Base-by-base conservation (phyloP, 441 rosid species). In the Mallotus repandus region DNA sequence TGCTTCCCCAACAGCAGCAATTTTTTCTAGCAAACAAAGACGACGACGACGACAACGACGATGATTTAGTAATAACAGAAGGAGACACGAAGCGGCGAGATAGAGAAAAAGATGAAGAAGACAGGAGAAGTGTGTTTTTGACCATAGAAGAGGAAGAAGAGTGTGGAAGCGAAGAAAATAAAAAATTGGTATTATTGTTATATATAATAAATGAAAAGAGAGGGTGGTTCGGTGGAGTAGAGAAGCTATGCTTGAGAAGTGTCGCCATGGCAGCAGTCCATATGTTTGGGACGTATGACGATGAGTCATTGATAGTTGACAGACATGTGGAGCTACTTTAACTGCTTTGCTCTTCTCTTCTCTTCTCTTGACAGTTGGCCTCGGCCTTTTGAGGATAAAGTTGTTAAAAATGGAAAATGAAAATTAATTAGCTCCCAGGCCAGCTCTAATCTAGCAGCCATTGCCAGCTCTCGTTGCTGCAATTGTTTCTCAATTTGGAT, bases 121-220 rank as follows among this genome's bases (percentile, higher is more conserved):
- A 77, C 65, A 76, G 72, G 35, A 74, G 35, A 10, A 85, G 63
- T 7, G 73, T 41, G 56, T 58, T 68, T 56, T 43, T 68, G 66
- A 82, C 75, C 84, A 86, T 82, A 72, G 68, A n/a, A 14, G 46
- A 29, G 65, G 82, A 67, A 72, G 68, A n/a, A 21, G 46, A 9
- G 41, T 4, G 46, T 16, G n/a, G 61, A 54, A 38, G 61, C 9
- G 43, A n/a, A 18, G 15, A n/a, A 10, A 38, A 25, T 46, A 11
- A 15, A 45, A 10, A 19, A 14, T 29, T 18, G 21, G 13, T 53
- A 25, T 25, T 19, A 8, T 45, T 45, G 12, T 1, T 45, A 45
- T 10, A 5, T 7, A 7, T 45, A 13, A n/a, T 14, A 55, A 9
- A 12, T 22, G 15, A 43, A 55, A 32, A 21, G 72, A 45, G 48